Conservation (phyloP, 2,329 filamentous ascomycete species). For the Penicillium capsulatum region DNA sequence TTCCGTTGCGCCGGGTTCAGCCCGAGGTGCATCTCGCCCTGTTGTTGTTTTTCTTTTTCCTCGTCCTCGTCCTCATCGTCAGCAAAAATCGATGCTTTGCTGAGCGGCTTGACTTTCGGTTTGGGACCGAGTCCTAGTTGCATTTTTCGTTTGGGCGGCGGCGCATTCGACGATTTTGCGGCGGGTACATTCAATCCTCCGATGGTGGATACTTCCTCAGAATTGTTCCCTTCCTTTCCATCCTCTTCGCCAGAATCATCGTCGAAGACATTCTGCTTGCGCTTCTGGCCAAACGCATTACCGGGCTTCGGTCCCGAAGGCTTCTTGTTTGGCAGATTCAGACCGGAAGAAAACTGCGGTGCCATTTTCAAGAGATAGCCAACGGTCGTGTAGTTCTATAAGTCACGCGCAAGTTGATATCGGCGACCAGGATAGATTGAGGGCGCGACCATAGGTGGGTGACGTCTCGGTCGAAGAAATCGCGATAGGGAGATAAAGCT, state of each 20-base stretch:
- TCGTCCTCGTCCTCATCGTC: constrained; percentile 35
- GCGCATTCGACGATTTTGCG: constrained; percentile 17
- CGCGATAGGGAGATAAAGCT: constrained; percentile 16
- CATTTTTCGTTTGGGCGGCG: constrained; percentile 35
- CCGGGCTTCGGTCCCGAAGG: constrained; percentile 25
- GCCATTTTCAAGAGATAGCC: constrained; percentile 17
- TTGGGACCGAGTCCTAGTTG: constrained; percentile 25
- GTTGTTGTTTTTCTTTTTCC: constrained; percentile 14
- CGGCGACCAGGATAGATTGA: neutral
- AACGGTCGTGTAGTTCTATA: too few species aligned
- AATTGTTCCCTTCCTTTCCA: constrained; percentile 18
- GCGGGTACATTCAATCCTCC: constrained; percentile 33
- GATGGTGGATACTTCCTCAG: constrained; percentile 37
- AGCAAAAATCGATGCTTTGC: constrained; percentile 37
- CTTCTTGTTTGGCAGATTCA: constrained; percentile 42
- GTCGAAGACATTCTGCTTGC: constrained; percentile 47
- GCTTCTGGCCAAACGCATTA: constrained; percentile 39
- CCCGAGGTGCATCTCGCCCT: constrained; percentile 20
- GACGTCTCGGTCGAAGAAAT: constrained; percentile 9
- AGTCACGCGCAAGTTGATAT: neutral
- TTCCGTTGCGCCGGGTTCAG: constrained; percentile 23
- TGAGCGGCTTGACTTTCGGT: constrained; percentile 30
- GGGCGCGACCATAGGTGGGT: constrained; percentile 1
- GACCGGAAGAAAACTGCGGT: constrained; percentile 40
- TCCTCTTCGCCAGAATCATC: constrained; percentile 40